Evolutionary conservation across 352 stramenopile genomes (phyloP).

Genomic region (Phytophthora quininea): DNA sequence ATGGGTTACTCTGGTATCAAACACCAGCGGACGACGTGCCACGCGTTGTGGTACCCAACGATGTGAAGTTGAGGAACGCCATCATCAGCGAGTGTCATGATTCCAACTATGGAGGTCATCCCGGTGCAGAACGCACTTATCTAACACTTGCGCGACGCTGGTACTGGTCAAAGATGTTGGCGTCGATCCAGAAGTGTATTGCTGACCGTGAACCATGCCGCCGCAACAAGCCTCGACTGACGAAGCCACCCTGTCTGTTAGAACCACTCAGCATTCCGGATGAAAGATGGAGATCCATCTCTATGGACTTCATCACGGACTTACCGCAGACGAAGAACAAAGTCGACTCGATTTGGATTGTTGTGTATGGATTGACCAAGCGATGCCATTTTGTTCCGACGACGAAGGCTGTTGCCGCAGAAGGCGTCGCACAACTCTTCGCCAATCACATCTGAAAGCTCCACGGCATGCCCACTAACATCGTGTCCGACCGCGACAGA

Average conservation of each 20-base stretch:
- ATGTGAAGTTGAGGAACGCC: slow-evolving; percentile 6
- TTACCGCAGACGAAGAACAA: too few species aligned
- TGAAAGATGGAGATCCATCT: slow-evolving; percentile 5
- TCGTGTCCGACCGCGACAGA: too few species aligned
- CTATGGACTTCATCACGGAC: too few species aligned
- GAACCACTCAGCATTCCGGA: slow-evolving; percentile 2
- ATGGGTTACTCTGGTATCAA: slow-evolving; percentile 11
- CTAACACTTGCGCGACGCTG: slow-evolving; percentile 10
- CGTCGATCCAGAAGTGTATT: slow-evolving; percentile 15
- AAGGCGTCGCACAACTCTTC: slow-evolving; percentile 13
- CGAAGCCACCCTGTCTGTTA: slow-evolving; percentile 12
- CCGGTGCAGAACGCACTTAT: slow-evolving; percentile 9
- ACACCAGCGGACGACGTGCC: slow-evolving; percentile 8
- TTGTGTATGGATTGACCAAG: slow-evolving; percentile 19
- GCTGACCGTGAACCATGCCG: slow-evolving; percentile 21
- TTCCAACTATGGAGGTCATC: slow-evolving; percentile 18
- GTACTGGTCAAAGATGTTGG: slow-evolving; percentile 20
- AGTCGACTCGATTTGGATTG: slow-evolving; percentile 20
- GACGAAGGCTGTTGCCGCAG: slow-evolving; percentile 5
- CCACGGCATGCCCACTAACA: slow-evolving; percentile 14
- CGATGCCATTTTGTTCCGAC: slow-evolving; percentile 3
- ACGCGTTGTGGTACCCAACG: slow-evolving; percentile 17
- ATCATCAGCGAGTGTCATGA: slow-evolving; percentile 17
- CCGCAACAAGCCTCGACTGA: slow-evolving; percentile 16
- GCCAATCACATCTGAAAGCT: slow-evolving; percentile 14